Base-by-base conservation (phyloP, 2,329 filamentous ascomycete genomes). In the Ophiostoma perfectum region DNA sequence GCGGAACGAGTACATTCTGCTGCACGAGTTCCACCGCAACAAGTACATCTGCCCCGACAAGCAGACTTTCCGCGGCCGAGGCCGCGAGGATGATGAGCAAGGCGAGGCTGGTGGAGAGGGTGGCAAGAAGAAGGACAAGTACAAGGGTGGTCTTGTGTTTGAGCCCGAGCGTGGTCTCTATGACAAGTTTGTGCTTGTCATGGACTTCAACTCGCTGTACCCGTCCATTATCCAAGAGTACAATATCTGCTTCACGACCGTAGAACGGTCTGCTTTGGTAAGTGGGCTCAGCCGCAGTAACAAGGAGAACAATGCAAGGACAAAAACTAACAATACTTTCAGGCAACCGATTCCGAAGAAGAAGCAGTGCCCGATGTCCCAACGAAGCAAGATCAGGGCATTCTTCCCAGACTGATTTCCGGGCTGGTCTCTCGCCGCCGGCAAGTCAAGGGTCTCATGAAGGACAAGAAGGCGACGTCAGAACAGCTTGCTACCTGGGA, bases 191-290 rank as follows among this genome's bases (percentile, higher is more conserved):
- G 91, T 99, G 67, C 86, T 99, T 68, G 96, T 99, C 78, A 99
- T 99, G 96, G 95, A 99, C 82, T 99, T 99, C 83, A 99, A 99
- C 84, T 97, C 93, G 74, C 83, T 99, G 71, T 99, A 99, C 75
- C 95, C 95, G 44, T 97, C 92, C 76, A 98, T 99, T 75, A 99
- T 99, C 71, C 96, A 99, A 76, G 96, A 99, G 83, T 99, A 89
- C 81, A 99, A 99, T 79, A 99, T 99, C 74, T 99, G 96, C 82
- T 99, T 99, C 79, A 99, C 95, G 2, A 99, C 96, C 0, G 93
- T 99, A 6, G 91, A 98, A 71, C 85, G 95, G 73, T 83, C 86
- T 55, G 82, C 86, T 70, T 80, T 89, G 74, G 49, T 55, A 55
- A 14, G 47, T 52, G n/a, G 12, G 42, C 12, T 7, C 42, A 8